A percentile compares a stretch with the other conserved stretches of the same genome.
Conservation (phyloP, 352 stramenopile species). For the Phytopythium helicoides region DNA sequence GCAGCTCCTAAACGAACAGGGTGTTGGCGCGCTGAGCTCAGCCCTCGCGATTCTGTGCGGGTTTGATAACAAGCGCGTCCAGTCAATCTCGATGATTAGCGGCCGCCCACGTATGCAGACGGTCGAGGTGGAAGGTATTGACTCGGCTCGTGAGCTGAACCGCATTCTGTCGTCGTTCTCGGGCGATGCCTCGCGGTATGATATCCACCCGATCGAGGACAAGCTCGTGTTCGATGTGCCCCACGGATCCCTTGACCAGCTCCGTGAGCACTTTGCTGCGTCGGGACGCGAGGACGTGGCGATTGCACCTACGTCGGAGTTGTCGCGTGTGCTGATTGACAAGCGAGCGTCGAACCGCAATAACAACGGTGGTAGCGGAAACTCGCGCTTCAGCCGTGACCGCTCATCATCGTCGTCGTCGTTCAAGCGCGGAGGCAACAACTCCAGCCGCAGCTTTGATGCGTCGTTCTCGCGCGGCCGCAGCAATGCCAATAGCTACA, state of each 20-base stretch:
- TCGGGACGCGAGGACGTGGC: constrained; percentile 28
- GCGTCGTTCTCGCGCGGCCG: constrained; percentile 49
- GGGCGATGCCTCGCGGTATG: constrained; percentile 28
- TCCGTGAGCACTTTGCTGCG: constrained; percentile 40
- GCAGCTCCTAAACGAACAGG: constrained; percentile 55
- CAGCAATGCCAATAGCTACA: constrained; percentile 21
- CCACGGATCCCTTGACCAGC: constrained; percentile 37
- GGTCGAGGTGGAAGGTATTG: constrained; percentile 50
- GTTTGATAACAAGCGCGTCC: constrained; percentile 70
- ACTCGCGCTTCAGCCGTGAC: constrained; percentile 21
- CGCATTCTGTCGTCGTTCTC: constrained; percentile 39
- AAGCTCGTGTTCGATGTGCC: constrained; percentile 75
- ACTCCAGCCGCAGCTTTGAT: constrained; percentile 35
- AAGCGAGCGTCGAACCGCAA: constrained; percentile 10
- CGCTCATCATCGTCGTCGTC: constrained; percentile 2
- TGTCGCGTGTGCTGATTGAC: constrained; percentile 56
- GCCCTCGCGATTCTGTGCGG: constrained; percentile 73
- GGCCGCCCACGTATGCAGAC: constrained; percentile 65
- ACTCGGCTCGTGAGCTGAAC: constrained; percentile 48
- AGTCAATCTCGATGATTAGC: constrained; percentile 73
- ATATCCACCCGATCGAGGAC: constrained; percentile 58
- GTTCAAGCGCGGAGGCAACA: constrained; percentile 16
- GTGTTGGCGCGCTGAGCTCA: constrained; percentile 50
- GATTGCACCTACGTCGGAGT: constrained; percentile 45
- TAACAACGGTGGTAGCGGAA: constrained; percentile 27